Evolutionary conservation across 2,329 filamentous ascomycete genomes (phyloP), one percentile per base, ranked within the genome.

Genomic region (Rachicladosporium sp.): DNA sequence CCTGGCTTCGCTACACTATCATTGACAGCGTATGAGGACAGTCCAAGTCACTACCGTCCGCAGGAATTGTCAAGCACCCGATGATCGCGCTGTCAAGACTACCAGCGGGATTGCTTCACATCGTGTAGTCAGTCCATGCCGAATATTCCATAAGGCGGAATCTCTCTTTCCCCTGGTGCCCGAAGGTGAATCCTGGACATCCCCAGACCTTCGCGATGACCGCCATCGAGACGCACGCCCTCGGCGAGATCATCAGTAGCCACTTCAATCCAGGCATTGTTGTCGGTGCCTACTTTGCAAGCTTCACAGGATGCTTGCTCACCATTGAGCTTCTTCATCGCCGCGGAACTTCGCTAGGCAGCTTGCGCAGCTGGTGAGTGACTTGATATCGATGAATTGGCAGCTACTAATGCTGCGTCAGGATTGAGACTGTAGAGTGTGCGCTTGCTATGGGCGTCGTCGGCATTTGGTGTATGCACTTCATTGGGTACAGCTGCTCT

Each of bases 291-390:
- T 81, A 74, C 50, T 61, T 81, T 33, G 69, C 80, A 48, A 91
- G 85, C 54, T 76, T 82, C 46, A 66, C 83, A 47, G 87, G 87
- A 45, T 80, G 83, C 36, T 71, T 76, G 37, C 85, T 85, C 3
- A 88, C 86, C 0, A 68, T 93, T 27, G 87, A 93, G 59, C 65
- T 93, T 43, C 76, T 93, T 37, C 82, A 91, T 55, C 69, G 83
- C 43, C 47, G 54, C 33, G 54, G 50, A 6, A 57, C 54, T 2
- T 51, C 52, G 4, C 41, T 57, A 4, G 43, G 45, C 10, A 57
- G 50, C 33, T 43, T 46, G 47, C 48, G 54, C 36, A 56, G 53
- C 43, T 58, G 55, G 54, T 55, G 37, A 44, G 52, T 43, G 8
- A n/a, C 9, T 13, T 8, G 7, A 21, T 13, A 27, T 23, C n/a